phyloP scores from a whole-genome alignment of 2,329 filamentous ascomycete genomes.

The Epichloe aotearoae region DNA sequence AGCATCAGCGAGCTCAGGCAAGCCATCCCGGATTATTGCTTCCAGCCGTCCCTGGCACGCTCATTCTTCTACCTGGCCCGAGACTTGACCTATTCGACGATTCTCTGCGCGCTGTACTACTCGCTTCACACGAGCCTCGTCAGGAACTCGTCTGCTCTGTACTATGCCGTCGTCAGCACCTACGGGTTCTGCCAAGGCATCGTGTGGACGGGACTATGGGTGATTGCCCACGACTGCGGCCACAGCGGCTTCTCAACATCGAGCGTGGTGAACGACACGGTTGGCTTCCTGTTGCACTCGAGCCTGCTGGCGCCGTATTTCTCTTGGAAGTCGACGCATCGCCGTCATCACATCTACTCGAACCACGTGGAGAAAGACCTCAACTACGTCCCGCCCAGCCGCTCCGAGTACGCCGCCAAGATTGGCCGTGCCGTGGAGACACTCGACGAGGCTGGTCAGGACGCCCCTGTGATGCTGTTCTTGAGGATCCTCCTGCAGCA shows the following conservation, averaged over 20 bases:
- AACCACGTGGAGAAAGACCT: constrained; percentile 46
- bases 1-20: background rate
- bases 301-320: constrained; percentile 57
- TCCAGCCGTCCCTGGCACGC: constrained; percentile 24
- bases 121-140: background rate
- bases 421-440: constrained; percentile 9
- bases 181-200: constrained; percentile 55
- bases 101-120: constrained; percentile 8
- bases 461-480: constrained; percentile 45
- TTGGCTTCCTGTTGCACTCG: constrained; percentile 54
- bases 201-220: constrained; percentile 56
- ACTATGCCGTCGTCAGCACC: constrained; percentile 11
- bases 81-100: constrained; percentile 36
- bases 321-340: constrained; percentile 59
- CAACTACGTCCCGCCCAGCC: constrained; percentile 1
- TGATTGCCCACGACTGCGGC: constrained; percentile 57
- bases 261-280: constrained; percentile 41
- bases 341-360: constrained; percentile 55
- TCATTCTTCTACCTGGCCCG: constrained; percentile 35
- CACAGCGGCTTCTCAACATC: constrained; percentile 54
- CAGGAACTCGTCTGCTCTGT: background rate
- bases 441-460: constrained; percentile 45
- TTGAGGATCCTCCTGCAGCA: constrained; percentile 46
- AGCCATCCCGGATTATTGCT: constrained; percentile 49
- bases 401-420: background rate